Evolutionary conservation across 352 stramenopile genomes (phyloP).

Genomic region (Aphanomyces cochlioides): DNA sequence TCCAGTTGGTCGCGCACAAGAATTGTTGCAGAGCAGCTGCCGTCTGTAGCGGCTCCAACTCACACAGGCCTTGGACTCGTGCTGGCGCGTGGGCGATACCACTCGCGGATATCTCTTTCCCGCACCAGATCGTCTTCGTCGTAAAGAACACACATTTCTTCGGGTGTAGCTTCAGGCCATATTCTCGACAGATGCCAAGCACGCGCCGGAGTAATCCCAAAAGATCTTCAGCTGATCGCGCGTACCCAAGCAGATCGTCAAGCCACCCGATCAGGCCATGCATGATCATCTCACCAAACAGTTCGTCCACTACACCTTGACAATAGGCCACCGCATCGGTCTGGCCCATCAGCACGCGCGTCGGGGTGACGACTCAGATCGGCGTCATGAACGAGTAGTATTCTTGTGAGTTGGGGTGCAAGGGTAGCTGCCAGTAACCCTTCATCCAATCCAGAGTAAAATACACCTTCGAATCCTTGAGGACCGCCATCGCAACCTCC

Average conservation of each 20-base stretch:
- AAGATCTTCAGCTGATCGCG: background rate
- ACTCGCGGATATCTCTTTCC: too few species aligned
- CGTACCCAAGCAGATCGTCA: conserved; percentile 1
- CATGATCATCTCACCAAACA: conserved; percentile 14
- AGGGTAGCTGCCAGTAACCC: conserved; percentile 31
- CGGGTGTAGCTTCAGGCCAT: too few species aligned
- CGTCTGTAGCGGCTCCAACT: too few species aligned
- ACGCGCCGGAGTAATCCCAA: background rate
- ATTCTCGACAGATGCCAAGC: too few species aligned
- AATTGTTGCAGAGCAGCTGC: too few species aligned
- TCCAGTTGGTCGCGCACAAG: too few species aligned
- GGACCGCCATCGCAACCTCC: conserved; percentile 16
- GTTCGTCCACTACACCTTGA: conserved; percentile 32
- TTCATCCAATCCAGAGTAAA: conserved; percentile 26
- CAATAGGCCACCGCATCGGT: conserved; percentile 35
- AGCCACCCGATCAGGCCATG: background rate
- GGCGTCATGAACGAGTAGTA: background rate
- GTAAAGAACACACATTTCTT: too few species aligned
- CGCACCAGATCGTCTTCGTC: too few species aligned
- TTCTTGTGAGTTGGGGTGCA: conserved; percentile 26
- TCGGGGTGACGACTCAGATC: background rate
- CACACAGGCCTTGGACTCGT: too few species aligned
- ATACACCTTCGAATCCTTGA: conserved; percentile 10
- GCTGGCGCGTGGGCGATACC: too few species aligned
- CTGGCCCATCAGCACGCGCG: conserved; percentile 32